Evolutionary conservation across 805 yeast genomes (phyloP), one percentile per base, ranked within the genome.

Genomic region (Metschnikowia lachancei): DNA sequence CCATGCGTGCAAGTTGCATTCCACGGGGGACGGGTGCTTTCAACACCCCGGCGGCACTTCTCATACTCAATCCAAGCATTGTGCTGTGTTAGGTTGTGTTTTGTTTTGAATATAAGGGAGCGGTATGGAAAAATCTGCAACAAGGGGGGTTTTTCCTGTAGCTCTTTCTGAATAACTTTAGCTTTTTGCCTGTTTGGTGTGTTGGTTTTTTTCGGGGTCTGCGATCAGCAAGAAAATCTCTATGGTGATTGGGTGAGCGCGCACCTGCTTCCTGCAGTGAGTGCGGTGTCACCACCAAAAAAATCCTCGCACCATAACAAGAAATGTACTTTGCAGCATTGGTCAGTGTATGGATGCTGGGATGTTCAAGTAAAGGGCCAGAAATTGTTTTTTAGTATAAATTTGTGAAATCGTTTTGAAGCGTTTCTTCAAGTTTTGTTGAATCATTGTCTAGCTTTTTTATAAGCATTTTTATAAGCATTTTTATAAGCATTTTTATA

Each of bases 181-280:
- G 17, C 38, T 20, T 26, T n/a, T n/a, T n/a, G 17, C 6, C 22
- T 33, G 17, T 33, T 19, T 12, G 38, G 29, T 17, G 7, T 17
- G n/a, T 17, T 35, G 11, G 9, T 36, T 36, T 37, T 24, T 37
- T 16, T 19, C 43, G 41, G 46, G 37, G 40, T 31, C 51, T 40
- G 50, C 55, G 49, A 65, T 68, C 71, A 68, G 72, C 72, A 67
- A 56, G 49, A 64, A 58, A 65, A 62, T 61, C 51, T 38, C 36
- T 50, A 43, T 50, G 54, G 52, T 67, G 71, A 66, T 65, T 67
- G 72, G 72, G 54, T 57, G 49, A 31, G 36, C 40, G 28, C 28
- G 28, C 28, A 9, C 12, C 10, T 9, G 28, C 8, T 9, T 26
- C 28, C 28, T 26, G 28, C 28, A 16, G 22, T 12, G 24, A n/a